Evolutionary conservation across 2,329 filamentous ascomycete genomes (phyloP), one percentile per base, ranked within the genome.

Genomic region (Drechmeria coniospora): DNA sequence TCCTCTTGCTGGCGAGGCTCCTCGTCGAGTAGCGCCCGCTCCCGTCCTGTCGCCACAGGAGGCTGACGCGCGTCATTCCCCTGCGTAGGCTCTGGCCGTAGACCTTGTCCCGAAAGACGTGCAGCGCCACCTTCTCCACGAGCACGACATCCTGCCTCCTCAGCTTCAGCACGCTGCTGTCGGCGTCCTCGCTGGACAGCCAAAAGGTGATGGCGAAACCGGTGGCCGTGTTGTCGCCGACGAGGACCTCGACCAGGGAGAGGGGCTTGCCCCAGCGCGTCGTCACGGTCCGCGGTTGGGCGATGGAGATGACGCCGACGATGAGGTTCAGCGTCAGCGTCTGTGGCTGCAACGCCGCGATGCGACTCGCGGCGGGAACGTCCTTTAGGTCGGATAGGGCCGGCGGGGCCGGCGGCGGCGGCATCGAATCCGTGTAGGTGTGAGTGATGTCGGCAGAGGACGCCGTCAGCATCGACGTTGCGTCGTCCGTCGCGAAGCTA

Each of bases 191-290:
- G 4, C 36, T 38, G 4, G 64, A 54, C 2, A 92, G 57, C 87
- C 87, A 95, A 47, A 92, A 83, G 3, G 79, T 86, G 30, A 94
- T 62, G 16, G 65, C 71, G 52, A 94, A 92, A 3, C 78, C 79
- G 0, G 80, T 70, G 36, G 65, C 70, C 0, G 84, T 92, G 28
- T 93, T 80, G 48, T 95, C 87, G 5, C 80, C 86, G 1, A 94
- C 72, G 1, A 86, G 59, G 2, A 90, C 51, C 49, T 92, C 83
- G 22, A 87, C 57, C 3, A 92, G 62, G 5, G 79, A 68, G 28
- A 76, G 62, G 6, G 61, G 59, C 8, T 55, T 52, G 15, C 75
- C 69, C 56, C 68, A 75, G 21, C 68, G 64, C 0, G 84, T 81
- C 17, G 60, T 67, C 13, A 93, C 70, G 2, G 64, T 64, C 15